Evolutionary conservation across 108 stramenopile species (phyloP).

Genomic region (Fragilaria radians): DNA sequence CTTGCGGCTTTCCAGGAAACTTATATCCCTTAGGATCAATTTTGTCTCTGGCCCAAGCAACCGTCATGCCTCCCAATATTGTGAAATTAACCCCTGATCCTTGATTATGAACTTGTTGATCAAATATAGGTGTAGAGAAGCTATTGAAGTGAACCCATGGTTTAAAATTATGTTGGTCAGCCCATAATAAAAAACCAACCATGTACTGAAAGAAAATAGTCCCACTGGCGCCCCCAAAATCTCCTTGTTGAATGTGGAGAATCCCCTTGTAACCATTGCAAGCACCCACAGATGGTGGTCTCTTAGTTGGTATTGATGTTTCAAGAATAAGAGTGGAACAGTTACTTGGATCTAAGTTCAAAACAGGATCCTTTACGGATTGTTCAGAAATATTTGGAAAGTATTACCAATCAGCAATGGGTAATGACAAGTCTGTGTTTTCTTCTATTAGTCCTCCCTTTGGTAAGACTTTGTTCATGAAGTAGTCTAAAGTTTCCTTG

Average conservation of each 20-base stretch:
- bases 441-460: too few relatives aligned
- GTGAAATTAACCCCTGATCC: slow-evolving; percentile 20
- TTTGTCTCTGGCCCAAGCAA: slow-evolving; percentile 4
- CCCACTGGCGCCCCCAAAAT: slow-evolving; percentile 40
- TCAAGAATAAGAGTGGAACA: slow-evolving; percentile 1
- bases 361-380: background rate
- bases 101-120: slow-evolving; percentile 19
- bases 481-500: too few relatives aligned
- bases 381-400: slow-evolving; percentile 2
- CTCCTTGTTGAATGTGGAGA: slow-evolving; percentile 42
- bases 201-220: slow-evolving; percentile 56
- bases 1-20: background rate
- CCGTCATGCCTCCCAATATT: slow-evolving; percentile 22
- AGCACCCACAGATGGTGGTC: slow-evolving; percentile 5
- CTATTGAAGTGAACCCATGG: slow-evolving; percentile 47
- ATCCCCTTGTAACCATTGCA: slow-evolving; percentile 45
- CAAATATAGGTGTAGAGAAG: slow-evolving; percentile 29
- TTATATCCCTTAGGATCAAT: background rate
- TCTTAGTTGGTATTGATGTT: background rate
- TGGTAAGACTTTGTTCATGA: too few relatives aligned
- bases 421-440: background rate
- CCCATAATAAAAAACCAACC: slow-evolving; percentile 40
- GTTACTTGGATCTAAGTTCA: background rate
- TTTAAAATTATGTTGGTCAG: slow-evolving; percentile 44
- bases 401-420: slow-evolving; percentile 13